Evolutionary conservation across 169 alveolate genomes (phyloP).

Genomic region (Plasmodium relictum): DNA sequence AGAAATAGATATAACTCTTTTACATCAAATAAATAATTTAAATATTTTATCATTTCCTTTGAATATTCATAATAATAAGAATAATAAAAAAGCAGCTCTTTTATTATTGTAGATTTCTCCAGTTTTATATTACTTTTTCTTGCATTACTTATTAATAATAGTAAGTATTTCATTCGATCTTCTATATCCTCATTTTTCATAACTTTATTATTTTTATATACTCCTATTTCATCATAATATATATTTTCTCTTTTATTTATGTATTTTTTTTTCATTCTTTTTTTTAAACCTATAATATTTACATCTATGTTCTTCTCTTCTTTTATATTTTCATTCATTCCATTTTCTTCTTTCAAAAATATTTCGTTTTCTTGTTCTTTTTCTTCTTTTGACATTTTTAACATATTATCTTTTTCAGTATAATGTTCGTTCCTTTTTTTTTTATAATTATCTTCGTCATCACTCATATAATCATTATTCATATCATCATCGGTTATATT

Average conservation of each 20-base stretch:
- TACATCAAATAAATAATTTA: constrained; percentile 43
- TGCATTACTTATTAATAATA: constrained; percentile 25
- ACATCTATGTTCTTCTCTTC: constrained; percentile 12
- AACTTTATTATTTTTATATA: constrained; percentile 36
- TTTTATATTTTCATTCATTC: constrained; percentile 60
- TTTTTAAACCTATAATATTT: constrained; percentile 4
- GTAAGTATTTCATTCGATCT: constrained; percentile 71
- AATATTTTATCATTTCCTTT: constrained; percentile 90
- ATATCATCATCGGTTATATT: constrained; percentile 85
- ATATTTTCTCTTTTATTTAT: constrained; percentile 37
- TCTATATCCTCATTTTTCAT: constrained; percentile 70
- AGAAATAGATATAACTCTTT: constrained; percentile 36
- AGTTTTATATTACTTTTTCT: constrained; percentile 1
- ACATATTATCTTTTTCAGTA: constrained; percentile 17
- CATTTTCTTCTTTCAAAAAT: constrained; percentile 73
- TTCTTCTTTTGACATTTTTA: constrained; percentile 19
- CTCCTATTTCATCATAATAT: constrained; percentile 33
- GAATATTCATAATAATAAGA: constrained; percentile 92
- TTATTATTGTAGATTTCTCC: constrained; percentile 21
- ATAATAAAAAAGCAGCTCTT: constrained; percentile 52
- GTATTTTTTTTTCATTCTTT: constrained; percentile 14
- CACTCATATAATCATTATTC: constrained; percentile 22
- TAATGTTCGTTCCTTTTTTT: constrained; percentile 18
- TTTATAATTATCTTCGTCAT: constrained; percentile 42
- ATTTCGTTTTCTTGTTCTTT: constrained; percentile 62